Evolutionary conservation across 202 grass and related monocot species (phyloP).

Genomic region (Sporobolus alterniflorus): DNA sequence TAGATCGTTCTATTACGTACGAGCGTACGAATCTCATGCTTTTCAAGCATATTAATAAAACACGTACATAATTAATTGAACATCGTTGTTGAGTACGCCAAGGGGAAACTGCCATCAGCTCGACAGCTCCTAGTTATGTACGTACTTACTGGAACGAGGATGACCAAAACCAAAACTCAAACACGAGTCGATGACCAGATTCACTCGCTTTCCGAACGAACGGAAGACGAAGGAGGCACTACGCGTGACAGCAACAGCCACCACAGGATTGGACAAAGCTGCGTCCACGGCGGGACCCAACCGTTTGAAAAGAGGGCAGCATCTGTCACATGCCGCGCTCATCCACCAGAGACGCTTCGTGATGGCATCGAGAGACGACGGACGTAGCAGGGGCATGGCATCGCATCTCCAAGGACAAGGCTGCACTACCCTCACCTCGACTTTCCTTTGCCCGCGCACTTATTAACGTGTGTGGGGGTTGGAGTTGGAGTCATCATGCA

Average conservation of each 20-base stretch:
- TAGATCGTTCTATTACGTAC: neutral
- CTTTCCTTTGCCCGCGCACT: neutral
- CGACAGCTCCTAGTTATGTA: too few relatives aligned
- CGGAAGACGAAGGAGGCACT: neutral
- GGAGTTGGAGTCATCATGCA: neutral
- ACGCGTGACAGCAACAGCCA: constrained; percentile 39
- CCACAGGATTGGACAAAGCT: neutral
- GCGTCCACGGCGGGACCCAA: neutral
- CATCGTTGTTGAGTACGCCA: constrained; percentile 27
- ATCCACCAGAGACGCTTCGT: constrained; percentile 7
- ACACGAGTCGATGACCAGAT: neutral
- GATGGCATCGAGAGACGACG: too few relatives aligned
- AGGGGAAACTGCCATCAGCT: neutral
- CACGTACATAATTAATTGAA: neutral
- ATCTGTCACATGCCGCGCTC: neutral
- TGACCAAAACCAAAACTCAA: neutral
- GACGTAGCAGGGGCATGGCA: too few relatives aligned
- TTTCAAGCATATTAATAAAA: neutral
- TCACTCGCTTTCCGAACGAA: neutral
- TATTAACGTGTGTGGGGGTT: constrained; percentile 24
- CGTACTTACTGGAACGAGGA: neutral
- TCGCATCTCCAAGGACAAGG: too few relatives aligned
- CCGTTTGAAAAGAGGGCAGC: neutral
- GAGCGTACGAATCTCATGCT: constrained; percentile 22
- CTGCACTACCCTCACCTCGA: too few relatives aligned